A percentile compares a stretch with the other conserved stretches of the same genome.
Conservation (phyloP, 108 stramenopile genomes). For the Stephanodiscus triporus region DNA sequence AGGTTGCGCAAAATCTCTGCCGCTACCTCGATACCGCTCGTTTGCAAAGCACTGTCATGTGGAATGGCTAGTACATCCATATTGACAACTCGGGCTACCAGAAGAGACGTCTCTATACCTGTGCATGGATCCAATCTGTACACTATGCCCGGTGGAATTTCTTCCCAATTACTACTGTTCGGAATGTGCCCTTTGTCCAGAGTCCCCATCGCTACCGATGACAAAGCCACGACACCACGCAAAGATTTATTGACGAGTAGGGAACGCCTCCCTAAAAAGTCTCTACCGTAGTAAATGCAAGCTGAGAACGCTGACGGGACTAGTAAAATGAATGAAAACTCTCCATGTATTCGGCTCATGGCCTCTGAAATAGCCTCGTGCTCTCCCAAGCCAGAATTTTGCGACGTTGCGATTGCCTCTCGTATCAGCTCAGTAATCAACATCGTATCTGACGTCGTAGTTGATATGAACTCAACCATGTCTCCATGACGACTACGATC, state of each 20-base stretch:
- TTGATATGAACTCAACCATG: constrained; percentile 28
- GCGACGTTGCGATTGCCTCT: constrained; percentile 21
- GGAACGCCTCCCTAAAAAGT: constrained; percentile 73
- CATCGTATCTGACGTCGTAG: constrained; percentile 40
- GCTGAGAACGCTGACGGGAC: constrained; percentile 26
- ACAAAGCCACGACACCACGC: constrained; percentile 26
- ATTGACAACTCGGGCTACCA: constrained; percentile 38
- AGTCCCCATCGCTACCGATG: constrained; percentile 36
- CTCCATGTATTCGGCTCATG: constrained; percentile 47
- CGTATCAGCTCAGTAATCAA: constrained; percentile 38
- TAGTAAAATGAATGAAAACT: constrained; percentile 49
- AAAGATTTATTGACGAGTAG: constrained; percentile 53
- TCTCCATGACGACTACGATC: constrained; percentile 23
- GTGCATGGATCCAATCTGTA: constrained; percentile 46
- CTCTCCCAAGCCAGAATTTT: constrained; percentile 13
- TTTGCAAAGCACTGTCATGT: not conserved
- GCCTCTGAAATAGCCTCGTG: constrained; percentile 35
- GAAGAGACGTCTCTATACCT: constrained; percentile 16
- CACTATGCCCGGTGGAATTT: constrained; percentile 68
- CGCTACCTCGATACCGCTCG: constrained; percentile 8
- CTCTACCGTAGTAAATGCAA: constrained; percentile 65
- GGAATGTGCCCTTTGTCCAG: constrained; percentile 7
- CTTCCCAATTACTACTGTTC: constrained; percentile 53
- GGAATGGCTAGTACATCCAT: constrained; percentile 9
- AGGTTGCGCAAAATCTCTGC: constrained; percentile 20